phyloP scores from a whole-genome alignment of 352 stramenopile genomes.

The Phytophthora macrochlamydospora region DNA sequence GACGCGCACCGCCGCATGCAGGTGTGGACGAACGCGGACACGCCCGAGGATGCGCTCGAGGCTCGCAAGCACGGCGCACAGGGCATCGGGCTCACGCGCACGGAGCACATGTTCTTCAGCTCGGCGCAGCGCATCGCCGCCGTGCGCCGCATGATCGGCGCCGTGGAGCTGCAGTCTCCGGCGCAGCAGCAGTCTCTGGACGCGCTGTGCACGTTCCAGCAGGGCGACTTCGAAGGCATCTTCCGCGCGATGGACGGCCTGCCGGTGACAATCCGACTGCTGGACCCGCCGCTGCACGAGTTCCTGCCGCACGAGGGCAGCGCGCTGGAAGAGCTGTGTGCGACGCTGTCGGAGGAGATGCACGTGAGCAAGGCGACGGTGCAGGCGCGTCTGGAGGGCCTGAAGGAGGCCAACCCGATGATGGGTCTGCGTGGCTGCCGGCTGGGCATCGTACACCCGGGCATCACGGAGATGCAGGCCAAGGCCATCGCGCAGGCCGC shows the following conservation, averaged over 20 bases:
- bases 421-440: slow-evolving; percentile 32
- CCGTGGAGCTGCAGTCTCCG: slow-evolving; percentile 29
- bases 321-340: slow-evolving; percentile 23
- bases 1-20: slow-evolving; percentile 32
- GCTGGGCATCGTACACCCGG: slow-evolving; percentile 30
- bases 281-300: slow-evolving; percentile 26
- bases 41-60: slow-evolving; percentile 25
- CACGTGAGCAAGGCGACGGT: slow-evolving; percentile 21
- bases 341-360: slow-evolving; percentile 21
- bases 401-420: slow-evolving; percentile 39
- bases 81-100: slow-evolving; percentile 29
- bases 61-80: slow-evolving; percentile 21
- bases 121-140: slow-evolving; percentile 19
- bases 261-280: slow-evolving; percentile 25
- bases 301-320: slow-evolving; percentile 28
- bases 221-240: slow-evolving; percentile 30
- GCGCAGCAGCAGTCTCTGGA: slow-evolving; percentile 20
- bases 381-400: slow-evolving; percentile 18
- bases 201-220: slow-evolving; percentile 26
- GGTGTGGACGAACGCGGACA: slow-evolving; percentile 31
- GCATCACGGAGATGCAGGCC: slow-evolving; percentile 30
- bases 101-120: slow-evolving; percentile 33
- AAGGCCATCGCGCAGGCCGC: slow-evolving; percentile 28
- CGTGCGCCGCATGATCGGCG: slow-evolving; percentile 25
- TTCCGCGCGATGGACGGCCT: slow-evolving; percentile 28